Percentiles rank a stretch among this genome's conserved stretches.
phyloP scores from a whole-genome alignment of 345 rosid species.

The Crucihimalaya himalaica region DNA sequence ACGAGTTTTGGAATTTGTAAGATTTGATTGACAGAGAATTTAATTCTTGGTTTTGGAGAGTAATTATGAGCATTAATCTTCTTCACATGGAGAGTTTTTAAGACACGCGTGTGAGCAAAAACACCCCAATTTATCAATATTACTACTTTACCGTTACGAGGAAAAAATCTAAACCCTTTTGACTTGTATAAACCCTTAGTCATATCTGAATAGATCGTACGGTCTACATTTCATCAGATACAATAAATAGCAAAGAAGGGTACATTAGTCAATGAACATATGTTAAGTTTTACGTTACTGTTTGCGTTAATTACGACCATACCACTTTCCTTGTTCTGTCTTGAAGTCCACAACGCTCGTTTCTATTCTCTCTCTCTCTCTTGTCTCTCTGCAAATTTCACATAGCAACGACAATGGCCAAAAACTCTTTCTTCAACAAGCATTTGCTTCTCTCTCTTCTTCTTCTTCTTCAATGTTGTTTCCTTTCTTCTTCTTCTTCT shows the following conservation, averaged over 20 bases:
- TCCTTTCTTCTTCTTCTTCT: slow-evolving; percentile 36
- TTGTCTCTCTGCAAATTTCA: slow-evolving; percentile 7
- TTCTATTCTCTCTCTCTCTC: slow-evolving; percentile 15
- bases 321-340: slow-evolving; percentile 18
- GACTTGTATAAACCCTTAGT: slow-evolving; percentile 13
- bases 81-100: slow-evolving; percentile 29
- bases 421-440: slow-evolving; percentile 18
- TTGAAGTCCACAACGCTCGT: slow-evolving; percentile 16
- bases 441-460: slow-evolving; percentile 1
- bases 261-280: background rate
- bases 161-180: slow-evolving; percentile 21
- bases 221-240: background rate
- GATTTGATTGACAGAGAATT: slow-evolving; percentile 13
- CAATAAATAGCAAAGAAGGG: slow-evolving; percentile 10
- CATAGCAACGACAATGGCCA: slow-evolving; percentile 51
- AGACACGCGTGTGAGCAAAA: slow-evolving; percentile 27
- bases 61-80: slow-evolving; percentile 36
- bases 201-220: slow-evolving; percentile 21
- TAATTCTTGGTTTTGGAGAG: slow-evolving; percentile 12
- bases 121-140: background rate
- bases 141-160: slow-evolving; percentile 29
- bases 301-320: slow-evolving; percentile 35
- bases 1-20: slow-evolving; percentile 1
- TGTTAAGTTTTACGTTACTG: slow-evolving; percentile 14
- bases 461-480: slow-evolving; percentile 5